These are phyloP conservation scores for Erythrobasidium yunnanense DNA, from an alignment of 768 basidiomycete species.

Conservation along the genomic window DNA sequence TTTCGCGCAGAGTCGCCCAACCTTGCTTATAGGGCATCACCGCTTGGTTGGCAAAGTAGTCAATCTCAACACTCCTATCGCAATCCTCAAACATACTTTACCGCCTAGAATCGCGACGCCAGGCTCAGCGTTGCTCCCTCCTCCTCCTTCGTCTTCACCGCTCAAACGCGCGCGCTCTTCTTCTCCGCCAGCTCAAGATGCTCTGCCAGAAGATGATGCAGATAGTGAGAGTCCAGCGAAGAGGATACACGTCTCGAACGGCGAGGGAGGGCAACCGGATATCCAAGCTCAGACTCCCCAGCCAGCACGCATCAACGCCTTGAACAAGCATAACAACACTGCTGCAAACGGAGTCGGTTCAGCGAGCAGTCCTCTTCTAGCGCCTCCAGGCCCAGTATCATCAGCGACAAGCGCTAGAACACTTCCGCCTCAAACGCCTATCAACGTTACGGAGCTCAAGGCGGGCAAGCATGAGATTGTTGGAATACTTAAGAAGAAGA, in stretches of 20 bases:
- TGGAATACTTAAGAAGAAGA: slow-evolving; percentile 32
- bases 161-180: background rate
- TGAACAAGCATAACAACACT: background rate
- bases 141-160: background rate
- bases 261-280: background rate
- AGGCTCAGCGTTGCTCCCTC: background rate
- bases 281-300: background rate
- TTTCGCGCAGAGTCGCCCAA: slow-evolving; percentile 30
- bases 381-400: slow-evolving; percentile 4
- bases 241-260: background rate
- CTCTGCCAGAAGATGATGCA: background rate
- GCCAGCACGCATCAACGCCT: background rate
- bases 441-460: slow-evolving; percentile 16
- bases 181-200: background rate
- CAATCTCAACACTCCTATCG: slow-evolving; percentile 32
- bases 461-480: slow-evolving; percentile 27
- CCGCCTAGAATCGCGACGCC: background rate
- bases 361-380: slow-evolving; percentile 1
- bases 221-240: background rate
- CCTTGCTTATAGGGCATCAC: slow-evolving; percentile 36
- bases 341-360: too few relatives aligned
- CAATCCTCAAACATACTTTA: slow-evolving; percentile 34
- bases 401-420: background rate
- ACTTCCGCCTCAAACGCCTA: slow-evolving; percentile 9
- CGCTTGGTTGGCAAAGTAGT: slow-evolving; percentile 36